Conservation (phyloP, 2,329 filamentous ascomycete species). For the Ophiostoma tasmaniense region DNA sequence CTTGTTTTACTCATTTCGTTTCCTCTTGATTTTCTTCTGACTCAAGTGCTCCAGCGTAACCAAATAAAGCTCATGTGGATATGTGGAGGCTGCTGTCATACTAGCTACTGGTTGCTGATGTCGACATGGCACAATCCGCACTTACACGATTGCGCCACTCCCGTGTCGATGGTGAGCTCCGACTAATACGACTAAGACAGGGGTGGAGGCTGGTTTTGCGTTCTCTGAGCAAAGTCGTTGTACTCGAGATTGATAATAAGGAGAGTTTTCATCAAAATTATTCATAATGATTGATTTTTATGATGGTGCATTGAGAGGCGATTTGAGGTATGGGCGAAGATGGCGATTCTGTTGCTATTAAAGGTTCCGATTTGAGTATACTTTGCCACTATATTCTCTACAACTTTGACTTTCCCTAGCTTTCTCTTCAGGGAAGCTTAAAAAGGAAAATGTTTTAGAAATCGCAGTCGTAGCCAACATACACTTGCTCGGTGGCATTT, state of each 20-base stretch:
- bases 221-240: background rate
- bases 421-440: too few species aligned
- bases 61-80: background rate
- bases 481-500: too few species aligned
- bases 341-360: background rate
- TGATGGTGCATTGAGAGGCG: too few species aligned
- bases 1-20: background rate
- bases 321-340: background rate
- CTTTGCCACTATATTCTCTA: background rate
- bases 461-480: too few species aligned
- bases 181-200: background rate
- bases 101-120: background rate
- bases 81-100: background rate
- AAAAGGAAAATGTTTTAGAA: too few species aligned
- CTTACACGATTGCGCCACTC: background rate
- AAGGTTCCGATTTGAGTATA: background rate
- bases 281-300: too few species aligned
- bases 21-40: background rate
- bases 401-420: too few species aligned
- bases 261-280: too few species aligned
- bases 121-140: slow-evolving; percentile 2
- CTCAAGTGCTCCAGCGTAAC: background rate
- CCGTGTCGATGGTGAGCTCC: slow-evolving; percentile 2
- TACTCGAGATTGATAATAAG: background rate
- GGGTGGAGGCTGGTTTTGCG: too few species aligned